Evolutionary conservation across 2,329 filamentous ascomycete genomes (phyloP).

Genomic region (Drechslera avenae): DNA sequence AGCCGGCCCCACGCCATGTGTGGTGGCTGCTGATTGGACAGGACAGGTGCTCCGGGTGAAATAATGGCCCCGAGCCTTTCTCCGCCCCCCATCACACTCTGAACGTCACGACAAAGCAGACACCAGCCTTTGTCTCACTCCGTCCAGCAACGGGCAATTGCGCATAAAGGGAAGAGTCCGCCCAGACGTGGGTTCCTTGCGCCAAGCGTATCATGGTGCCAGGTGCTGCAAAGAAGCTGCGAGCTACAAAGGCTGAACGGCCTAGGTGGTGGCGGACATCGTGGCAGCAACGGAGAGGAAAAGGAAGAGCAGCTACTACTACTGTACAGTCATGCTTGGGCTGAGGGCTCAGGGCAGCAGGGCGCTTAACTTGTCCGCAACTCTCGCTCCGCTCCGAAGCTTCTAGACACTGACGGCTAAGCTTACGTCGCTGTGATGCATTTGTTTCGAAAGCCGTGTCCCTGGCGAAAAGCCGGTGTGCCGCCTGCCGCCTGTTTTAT

Average conservation of each 20-base stretch:
- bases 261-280: conserved; percentile 1
- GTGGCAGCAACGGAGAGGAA: conserved; percentile 1
- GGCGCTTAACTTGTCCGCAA: not conserved
- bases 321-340: not conserved
- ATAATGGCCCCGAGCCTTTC: not conserved
- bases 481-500: conserved; percentile 1
- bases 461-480: conserved; percentile 10
- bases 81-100: conserved; percentile 1
- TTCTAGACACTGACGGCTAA: conserved; percentile 7
- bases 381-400: conserved; percentile 1
- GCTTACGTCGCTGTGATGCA: conserved; percentile 12
- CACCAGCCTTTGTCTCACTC: conserved; percentile 1
- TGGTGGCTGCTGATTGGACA: not conserved
- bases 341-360: conserved; percentile 1
- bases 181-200: not conserved
- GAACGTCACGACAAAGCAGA: not conserved
- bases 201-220: conserved; percentile 1
- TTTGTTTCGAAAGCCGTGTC: not conserved
- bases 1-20: too few species aligned
- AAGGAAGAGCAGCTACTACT: not conserved
- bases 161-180: not conserved
- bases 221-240: not conserved
- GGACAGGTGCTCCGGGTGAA: conserved; percentile 1
- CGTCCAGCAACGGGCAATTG: not conserved
- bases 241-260: not conserved